phyloP scores from a whole-genome alignment of 1,284 basidiomycete species.

The Phellinidium pouzarii region DNA sequence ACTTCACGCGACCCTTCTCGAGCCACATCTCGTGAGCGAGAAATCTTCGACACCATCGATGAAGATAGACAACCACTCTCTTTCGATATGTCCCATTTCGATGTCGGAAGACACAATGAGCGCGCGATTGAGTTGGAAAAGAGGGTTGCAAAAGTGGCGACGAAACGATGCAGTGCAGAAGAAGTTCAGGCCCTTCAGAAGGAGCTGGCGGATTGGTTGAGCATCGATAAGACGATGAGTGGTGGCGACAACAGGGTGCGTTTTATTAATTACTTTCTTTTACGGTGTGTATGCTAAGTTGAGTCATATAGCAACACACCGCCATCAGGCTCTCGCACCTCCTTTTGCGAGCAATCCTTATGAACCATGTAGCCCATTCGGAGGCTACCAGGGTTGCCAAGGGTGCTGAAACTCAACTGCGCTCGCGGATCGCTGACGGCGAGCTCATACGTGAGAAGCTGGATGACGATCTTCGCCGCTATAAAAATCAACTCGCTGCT shows the following conservation, averaged over 20 bases:
- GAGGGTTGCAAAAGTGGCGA: slow-evolving; percentile 68
- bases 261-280: slow-evolving; percentile 22
- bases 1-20: slow-evolving; percentile 14
- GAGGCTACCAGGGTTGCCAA: slow-evolving; percentile 63
- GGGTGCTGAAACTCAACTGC: slow-evolving; percentile 50
- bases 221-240: slow-evolving; percentile 36
- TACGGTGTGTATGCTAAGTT: slow-evolving; percentile 12
- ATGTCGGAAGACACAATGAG: slow-evolving; percentile 37
- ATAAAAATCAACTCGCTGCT: slow-evolving; percentile 57
- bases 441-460: slow-evolving; percentile 51
- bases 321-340: slow-evolving; percentile 30
- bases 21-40: slow-evolving; percentile 13
- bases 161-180: slow-evolving; percentile 80
- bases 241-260: slow-evolving; percentile 49
- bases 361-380: slow-evolving; percentile 71
- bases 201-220: slow-evolving; percentile 68
- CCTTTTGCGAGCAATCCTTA: slow-evolving; percentile 69
- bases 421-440: slow-evolving; percentile 55
- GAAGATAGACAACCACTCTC: slow-evolving; percentile 27
- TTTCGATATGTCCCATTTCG: slow-evolving; percentile 28
- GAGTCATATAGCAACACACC: slow-evolving; percentile 8
- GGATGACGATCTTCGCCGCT: slow-evolving; percentile 44
- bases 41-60: slow-evolving; percentile 11
- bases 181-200: slow-evolving; percentile 67
- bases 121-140: slow-evolving; percentile 65